Conservation (phyloP, 2,329 filamentous ascomycete genomes). For the Cladosporium sphaerospermum region DNA sequence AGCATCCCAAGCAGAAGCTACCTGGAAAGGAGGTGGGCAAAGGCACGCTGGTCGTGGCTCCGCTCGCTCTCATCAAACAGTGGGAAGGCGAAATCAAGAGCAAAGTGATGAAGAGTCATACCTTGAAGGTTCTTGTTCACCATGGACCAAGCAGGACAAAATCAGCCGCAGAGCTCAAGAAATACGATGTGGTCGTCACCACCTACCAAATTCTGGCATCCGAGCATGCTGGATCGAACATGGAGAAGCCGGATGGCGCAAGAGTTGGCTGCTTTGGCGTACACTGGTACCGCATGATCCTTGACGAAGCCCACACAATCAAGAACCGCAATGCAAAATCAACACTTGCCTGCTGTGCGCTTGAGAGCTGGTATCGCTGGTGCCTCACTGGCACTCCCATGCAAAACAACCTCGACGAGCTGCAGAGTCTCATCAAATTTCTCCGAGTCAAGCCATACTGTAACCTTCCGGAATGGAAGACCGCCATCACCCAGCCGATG, state of each 20-base stretch:
- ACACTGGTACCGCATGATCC: slow-evolving; percentile 89
- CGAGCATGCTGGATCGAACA: slow-evolving; percentile 68
- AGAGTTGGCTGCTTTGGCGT: slow-evolving; percentile 84
- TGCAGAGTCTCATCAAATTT: slow-evolving; percentile 90
- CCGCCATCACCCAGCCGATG: slow-evolving; percentile 82
- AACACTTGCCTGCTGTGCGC: slow-evolving; percentile 82
- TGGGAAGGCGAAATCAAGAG: slow-evolving; percentile 92
- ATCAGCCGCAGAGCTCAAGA: slow-evolving; percentile 64
- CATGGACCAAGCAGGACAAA: slow-evolving; percentile 85
- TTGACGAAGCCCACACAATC: slow-evolving; percentile 96
- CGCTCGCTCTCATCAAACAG: slow-evolving; percentile 88
- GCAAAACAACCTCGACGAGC: slow-evolving; percentile 96
- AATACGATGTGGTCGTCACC: slow-evolving; percentile 92
- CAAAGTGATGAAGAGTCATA: slow-evolving; percentile 64
- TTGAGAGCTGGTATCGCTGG: slow-evolving; percentile 86
- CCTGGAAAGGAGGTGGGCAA: slow-evolving; percentile 60
- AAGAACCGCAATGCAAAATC: slow-evolving; percentile 97
- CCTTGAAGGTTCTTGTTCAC: slow-evolving; percentile 77
- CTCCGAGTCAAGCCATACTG: slow-evolving; percentile 87
- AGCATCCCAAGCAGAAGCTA: slow-evolving; percentile 59
- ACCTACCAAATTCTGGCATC: slow-evolving; percentile 95
- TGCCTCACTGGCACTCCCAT: slow-evolving; percentile 94
- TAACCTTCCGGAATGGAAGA: slow-evolving; percentile 79
- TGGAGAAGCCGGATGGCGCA: slow-evolving; percentile 48
- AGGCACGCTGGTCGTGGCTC: slow-evolving; percentile 84